Percentiles rank a stretch among this genome's conserved stretches.
Evolutionary conservation across 2,329 filamentous ascomycete species (phyloP).

Genomic region (Penicillium aurantiogriseum): DNA sequence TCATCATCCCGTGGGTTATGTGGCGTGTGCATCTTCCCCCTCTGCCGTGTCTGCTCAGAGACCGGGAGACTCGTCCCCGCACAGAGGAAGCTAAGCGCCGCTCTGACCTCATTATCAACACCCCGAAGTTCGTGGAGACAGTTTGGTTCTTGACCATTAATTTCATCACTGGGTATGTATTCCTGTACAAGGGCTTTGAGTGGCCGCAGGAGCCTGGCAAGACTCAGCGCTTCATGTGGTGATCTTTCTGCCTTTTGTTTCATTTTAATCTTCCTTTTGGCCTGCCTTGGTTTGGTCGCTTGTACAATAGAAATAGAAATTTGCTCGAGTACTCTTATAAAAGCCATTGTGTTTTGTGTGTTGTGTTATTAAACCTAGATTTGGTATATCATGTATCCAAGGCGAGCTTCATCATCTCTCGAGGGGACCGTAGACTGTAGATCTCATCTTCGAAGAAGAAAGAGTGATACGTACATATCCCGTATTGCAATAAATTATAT

Average conservation of each 20-base stretch:
- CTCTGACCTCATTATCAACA: conserved; percentile 28
- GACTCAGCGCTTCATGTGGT: conserved; percentile 63
- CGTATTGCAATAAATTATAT: neutral
- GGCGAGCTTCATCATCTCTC: neutral
- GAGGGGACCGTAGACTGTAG: neutral
- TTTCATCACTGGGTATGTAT: conserved; percentile 53
- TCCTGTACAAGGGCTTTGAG: conserved; percentile 56
- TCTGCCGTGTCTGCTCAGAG: conserved; percentile 33
- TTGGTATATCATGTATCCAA: neutral
- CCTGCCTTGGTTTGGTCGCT: neutral
- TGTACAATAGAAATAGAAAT: conserved; percentile 1
- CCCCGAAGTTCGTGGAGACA: conserved; percentile 51
- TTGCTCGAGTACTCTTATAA: neutral
- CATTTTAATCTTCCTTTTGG: neutral
- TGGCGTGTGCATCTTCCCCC: conserved; percentile 77
- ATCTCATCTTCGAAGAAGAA: neutral
- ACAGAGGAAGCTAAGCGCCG: conserved; percentile 26
- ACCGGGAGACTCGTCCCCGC: conserved; percentile 27
- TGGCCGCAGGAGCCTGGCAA: conserved; percentile 59
- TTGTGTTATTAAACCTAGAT: neutral
- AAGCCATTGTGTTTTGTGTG: neutral
- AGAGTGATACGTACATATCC: neutral
- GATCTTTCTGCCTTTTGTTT: neutral
- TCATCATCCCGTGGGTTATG: conserved; percentile 91
- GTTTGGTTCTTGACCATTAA: conserved; percentile 58